Base-by-base conservation (phyloP, 805 yeast genomes). In the Wickerhamomyces strasburgensis region DNA sequence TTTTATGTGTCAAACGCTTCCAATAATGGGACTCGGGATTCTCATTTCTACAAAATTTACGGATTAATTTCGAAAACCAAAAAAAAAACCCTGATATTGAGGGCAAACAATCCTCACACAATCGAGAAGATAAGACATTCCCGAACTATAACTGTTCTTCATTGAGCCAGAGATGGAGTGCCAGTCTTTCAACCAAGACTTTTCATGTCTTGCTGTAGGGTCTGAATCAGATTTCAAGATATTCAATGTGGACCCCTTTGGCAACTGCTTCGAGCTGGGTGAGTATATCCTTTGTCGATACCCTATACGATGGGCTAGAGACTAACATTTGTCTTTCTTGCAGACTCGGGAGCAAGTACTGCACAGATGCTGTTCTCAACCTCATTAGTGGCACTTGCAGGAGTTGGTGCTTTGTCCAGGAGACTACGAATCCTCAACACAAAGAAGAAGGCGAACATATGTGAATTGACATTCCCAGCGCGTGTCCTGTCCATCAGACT, bases 321-420 rank as follows among this genome's bases (percentile, higher is more conserved):
- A n/a, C n/a, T n/a, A n/a, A n/a, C n/a, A n/a, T n/a, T n/a, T n/a
- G n/a, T n/a, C n/a, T n/a, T n/a, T n/a, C n/a, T n/a, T 14, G 25
- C 19, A 47, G 42, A 44, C 24, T 25, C 49, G 31, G 69, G 77
- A 5, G 67, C 75, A 5, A 68, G 74, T 19, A 71, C 84, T 2
- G 79, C 87, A 9, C 96, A 88, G 56, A 89, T 93, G 97, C 72
- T 90, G 18, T 90, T 88, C 54, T 72, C 88, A 29, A 87, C 98
- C 0, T 83, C 95, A 5, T 67, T 90, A 27, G 74, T 93, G 17
- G 96, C 95, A 0, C 65, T 86, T 6, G 95, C 86, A 3, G 90
- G 88, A 6, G 64, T 76, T 34, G 90, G 89, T 3, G 50, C 70
- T 2, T 69, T 78, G 14, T 73, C 80, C 21, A 64, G 84, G 33